Conservation (phyloP, 78 protist genomes). For the Guillardia theta region DNA sequence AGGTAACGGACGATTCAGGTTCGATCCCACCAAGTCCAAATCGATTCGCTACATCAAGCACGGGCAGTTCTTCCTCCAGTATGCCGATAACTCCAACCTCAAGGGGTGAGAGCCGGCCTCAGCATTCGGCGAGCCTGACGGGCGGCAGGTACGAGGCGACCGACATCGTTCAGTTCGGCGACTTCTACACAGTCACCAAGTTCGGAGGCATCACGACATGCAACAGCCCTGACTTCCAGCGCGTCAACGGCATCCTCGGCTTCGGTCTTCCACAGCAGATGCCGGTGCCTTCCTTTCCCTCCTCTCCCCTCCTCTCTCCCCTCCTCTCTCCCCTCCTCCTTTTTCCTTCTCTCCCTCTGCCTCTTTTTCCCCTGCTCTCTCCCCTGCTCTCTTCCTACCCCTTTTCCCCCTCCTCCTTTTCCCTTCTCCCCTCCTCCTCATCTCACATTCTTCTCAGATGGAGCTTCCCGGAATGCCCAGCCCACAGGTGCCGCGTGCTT, state of each 20-base stretch:
- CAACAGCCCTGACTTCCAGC: conserved; percentile 40
- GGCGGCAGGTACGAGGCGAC: conserved; percentile 15
- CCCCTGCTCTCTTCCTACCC: neutral
- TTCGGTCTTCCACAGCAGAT: conserved; percentile 31
- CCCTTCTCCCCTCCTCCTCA: neutral
- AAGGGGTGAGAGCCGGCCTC: no score
- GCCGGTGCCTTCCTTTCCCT: neutral
- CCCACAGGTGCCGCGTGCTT: no score
- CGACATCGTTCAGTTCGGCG: conserved; percentile 37
- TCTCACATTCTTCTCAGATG: neutral
- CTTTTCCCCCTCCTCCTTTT: neutral
- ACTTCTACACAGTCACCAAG: conserved; percentile 21
- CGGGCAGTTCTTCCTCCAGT: conserved; percentile 29
- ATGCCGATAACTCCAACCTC: conserved; percentile 35
- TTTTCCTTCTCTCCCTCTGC: neutral
- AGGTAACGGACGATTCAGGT: no score
- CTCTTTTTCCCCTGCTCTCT: neutral
- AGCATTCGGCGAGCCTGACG: no score
- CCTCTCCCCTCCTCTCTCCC: neutral
- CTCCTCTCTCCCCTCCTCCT: neutral
- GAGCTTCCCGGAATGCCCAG: conserved; percentile 19
- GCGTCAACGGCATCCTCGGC: conserved; percentile 33
- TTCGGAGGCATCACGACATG: conserved; percentile 37
- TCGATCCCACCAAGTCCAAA: neutral
- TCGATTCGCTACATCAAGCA: conserved; percentile 32